Base-by-base conservation (phyloP, 1,139 yeast species). In the Candida pseudoviswanathii region DNA sequence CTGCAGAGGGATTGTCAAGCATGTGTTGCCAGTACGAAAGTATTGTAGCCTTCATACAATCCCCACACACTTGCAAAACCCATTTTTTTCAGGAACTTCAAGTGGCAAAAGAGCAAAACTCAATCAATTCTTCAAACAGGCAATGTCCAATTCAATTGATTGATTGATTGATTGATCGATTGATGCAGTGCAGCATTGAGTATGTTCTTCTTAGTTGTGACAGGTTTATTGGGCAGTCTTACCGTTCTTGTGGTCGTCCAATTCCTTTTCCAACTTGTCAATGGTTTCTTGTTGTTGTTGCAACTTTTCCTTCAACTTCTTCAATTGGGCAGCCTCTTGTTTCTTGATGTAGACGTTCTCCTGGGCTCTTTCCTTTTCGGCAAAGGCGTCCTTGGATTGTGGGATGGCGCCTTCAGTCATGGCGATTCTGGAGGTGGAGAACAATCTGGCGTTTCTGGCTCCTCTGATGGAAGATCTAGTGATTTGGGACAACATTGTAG, bases 271-370 rank as follows among this genome's bases (percentile, higher is more conserved):
- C 62, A 76, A 75, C 50, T 73, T 66, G 50, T 63, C 70, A 55
- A 76, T 74, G 53, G 76, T 67, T 54, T 70, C 67, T 73, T 75
- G 73, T 63, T 75, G 80, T 58, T 75, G 61, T 51, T 70, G 71
- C 62, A 76, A 72, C 63, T 74, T 69, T 57, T 73, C 79, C 58
- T 62, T 76, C 64, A 76, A 75, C 47, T 67, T 69, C 62, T 68
- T 71, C 66, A 76, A 76, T 68, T 75, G 80, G 62, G 75, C 80
- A 49, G 73, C 71, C 66, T 76, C 80, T 57, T 75, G 80, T 63
- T 75, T 71, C 61, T 65, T 76, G 55, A 76, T 64, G 66, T 75
- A 76, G 46, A 68, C 70, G 53, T 63, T 66, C 63, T 76, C 81
- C 59, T 73, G 71, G 48, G 80, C 80, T 54, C 62, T 72, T 66